A percentile compares a stretch with the other conserved stretches of the same genome.
Conservation (phyloP, 2,329 filamentous ascomycete species). For the Knufia fluminis region DNA sequence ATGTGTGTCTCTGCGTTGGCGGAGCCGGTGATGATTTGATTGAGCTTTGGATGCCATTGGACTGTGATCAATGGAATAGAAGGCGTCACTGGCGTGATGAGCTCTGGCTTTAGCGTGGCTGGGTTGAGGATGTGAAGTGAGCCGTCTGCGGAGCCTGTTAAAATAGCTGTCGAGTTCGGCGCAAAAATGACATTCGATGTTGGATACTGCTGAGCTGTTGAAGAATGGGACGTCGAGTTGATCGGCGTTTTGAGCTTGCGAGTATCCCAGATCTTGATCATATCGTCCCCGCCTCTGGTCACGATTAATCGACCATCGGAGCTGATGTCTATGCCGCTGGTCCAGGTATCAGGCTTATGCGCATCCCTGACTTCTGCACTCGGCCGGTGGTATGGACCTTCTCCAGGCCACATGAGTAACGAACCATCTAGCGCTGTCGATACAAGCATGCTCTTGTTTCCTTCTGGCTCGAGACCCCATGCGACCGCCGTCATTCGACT, state of each 20-base stretch:
- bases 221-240: constrained; percentile 66
- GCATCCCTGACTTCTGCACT: constrained; percentile 75
- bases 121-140: constrained; percentile 89
- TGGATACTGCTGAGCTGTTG: constrained; percentile 73
- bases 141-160: constrained; percentile 79
- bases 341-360: constrained; percentile 78
- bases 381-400: constrained; percentile 76
- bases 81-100: constrained; percentile 80
- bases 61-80: constrained; percentile 74
- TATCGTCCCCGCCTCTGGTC: constrained; percentile 80
- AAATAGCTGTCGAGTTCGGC: constrained; percentile 70
- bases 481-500: constrained; percentile 88
- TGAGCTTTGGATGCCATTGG: constrained; percentile 87
- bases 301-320: constrained; percentile 82
- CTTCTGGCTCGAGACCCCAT: constrained; percentile 70
- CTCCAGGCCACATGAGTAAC: constrained; percentile 82
- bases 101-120: constrained; percentile 75
- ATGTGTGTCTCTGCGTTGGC: constrained; percentile 84
- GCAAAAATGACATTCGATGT: constrained; percentile 86
- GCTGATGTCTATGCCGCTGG: constrained; percentile 82
- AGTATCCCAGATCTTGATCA: constrained; percentile 94
- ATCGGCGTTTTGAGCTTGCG: constrained; percentile 90
- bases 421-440: constrained; percentile 80
- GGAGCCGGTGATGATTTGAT: constrained; percentile 91
- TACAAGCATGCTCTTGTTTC: constrained; percentile 69